Percentiles rank a stretch among this genome's conserved stretches.
These are phyloP conservation scores for Cladosporium sphaerospermum DNA, from an alignment of 2,329 filamentous ascomycete genomes.

Conservation along the genomic window DNA sequence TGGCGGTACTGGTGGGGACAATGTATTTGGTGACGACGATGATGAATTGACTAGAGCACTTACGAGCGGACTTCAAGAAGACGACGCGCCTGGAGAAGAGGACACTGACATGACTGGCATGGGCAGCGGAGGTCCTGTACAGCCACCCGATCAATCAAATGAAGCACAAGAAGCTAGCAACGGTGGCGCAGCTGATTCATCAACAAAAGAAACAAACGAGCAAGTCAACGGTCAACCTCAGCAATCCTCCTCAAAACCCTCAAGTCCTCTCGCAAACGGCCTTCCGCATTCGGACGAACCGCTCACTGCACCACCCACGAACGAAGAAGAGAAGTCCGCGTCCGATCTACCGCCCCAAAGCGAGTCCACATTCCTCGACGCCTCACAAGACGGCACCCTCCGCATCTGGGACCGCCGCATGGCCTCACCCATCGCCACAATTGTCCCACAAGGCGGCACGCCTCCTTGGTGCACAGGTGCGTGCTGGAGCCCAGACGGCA, in stretches of 20 bases:
- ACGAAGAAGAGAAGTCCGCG: conserved; percentile 25
- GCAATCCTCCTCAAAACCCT: conserved; percentile 1
- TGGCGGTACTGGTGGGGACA: conserved; percentile 42
- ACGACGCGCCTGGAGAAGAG: conserved; percentile 30
- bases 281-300: conserved; percentile 47
- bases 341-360: conserved; percentile 46
- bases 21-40: conserved; percentile 71
- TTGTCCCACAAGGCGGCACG: conserved; percentile 65
- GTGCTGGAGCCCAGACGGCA: conserved; percentile 93
- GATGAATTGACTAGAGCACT: conserved; percentile 74
- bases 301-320: conserved; percentile 29
- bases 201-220: neutral
- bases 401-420: conserved; percentile 89
- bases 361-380: conserved; percentile 78
- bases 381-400: conserved; percentile 78
- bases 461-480: conserved; percentile 98
- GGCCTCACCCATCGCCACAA: conserved; percentile 69
- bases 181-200: conserved; percentile 2
- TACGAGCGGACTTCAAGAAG: conserved; percentile 44
- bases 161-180: conserved; percentile 1
- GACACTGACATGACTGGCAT: conserved; percentile 43
- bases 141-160: conserved; percentile 28
- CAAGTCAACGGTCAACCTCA: conserved; percentile 1
- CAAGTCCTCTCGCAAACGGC: conserved; percentile 36
- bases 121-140: conserved; percentile 35